These are phyloP conservation scores for Beauveria rudraprayagi DNA, from an alignment of 2,329 filamentous ascomycete species.

Conservation along the genomic window DNA sequence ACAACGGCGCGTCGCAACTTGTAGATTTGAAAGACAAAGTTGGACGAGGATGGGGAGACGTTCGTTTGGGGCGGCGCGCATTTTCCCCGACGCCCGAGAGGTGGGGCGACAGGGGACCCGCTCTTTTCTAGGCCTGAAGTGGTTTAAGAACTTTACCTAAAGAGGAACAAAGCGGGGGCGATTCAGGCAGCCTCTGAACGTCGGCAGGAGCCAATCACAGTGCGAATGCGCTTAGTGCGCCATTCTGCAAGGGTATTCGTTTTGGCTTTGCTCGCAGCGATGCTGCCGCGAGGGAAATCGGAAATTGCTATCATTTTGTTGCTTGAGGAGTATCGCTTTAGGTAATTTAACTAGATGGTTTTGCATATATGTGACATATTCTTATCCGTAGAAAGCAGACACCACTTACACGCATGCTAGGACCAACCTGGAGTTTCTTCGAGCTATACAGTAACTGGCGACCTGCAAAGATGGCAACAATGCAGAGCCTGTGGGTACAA, in stretches of 20 bases:
- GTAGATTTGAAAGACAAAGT: background rate
- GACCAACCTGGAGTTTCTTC: too few species aligned
- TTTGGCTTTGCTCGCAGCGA: background rate
- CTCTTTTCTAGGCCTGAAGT: background rate
- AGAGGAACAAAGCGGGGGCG: slow-evolving; percentile 4
- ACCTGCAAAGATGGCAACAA: too few species aligned
- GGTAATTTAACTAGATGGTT: too few species aligned
- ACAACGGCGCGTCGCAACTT: background rate
- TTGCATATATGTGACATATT: too few species aligned
- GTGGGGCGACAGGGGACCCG: background rate
- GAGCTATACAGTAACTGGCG: too few species aligned
- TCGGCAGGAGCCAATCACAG: background rate
- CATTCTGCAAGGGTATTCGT: background rate
- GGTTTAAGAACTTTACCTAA: background rate
- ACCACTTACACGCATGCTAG: too few species aligned
- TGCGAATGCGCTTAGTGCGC: background rate
- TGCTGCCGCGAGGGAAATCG: background rate
- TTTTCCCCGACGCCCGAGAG: background rate
- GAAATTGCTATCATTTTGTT: background rate
- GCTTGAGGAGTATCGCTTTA: too few species aligned
- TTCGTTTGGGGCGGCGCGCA: background rate
- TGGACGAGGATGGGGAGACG: background rate
- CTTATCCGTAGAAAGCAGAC: too few species aligned
- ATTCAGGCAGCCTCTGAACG: slow-evolving; percentile 2
- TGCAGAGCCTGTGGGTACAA: too few species aligned